These are phyloP conservation scores for Jaltomata sinuosa DNA, from an alignment of 257 asterid species.

Conservation along the genomic window DNA sequence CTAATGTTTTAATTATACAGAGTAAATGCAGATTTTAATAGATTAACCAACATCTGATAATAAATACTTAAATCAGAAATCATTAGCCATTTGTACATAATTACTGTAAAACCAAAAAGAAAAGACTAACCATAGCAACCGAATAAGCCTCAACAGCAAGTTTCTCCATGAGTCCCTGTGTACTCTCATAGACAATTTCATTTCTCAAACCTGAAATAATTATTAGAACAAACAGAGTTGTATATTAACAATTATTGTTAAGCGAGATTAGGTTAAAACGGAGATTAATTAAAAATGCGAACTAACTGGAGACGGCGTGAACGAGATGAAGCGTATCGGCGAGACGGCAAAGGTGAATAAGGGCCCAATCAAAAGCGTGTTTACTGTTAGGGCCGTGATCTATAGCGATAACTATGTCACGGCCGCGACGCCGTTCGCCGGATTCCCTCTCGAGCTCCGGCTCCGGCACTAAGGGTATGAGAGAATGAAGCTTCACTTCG, in stretches of 20 bases:
- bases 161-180: conserved; percentile 23
- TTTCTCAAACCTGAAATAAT: conserved; percentile 35
- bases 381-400: conserved; percentile 94
- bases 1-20: neutral
- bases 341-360: conserved; percentile 80
- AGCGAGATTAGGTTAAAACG: neutral
- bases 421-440: conserved; percentile 85
- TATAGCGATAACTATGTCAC: conserved; percentile 66
- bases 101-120: neutral
- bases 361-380: conserved; percentile 93
- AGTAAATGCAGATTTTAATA: neutral
- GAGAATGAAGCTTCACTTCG: conserved; percentile 57
- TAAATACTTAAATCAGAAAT: neutral
- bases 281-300: neutral
- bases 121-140: conserved; percentile 74
- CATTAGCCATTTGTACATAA: neutral
- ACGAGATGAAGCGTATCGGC: conserved; percentile 82
- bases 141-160: conserved; percentile 73
- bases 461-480: conserved; percentile 44
- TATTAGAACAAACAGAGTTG: neutral
- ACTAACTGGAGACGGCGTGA: conserved; percentile 62
- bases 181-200: conserved; percentile 44
- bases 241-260: neutral
- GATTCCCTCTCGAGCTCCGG: conserved; percentile 72
- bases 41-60: neutral